These are phyloP conservation scores for Dothistroma pini DNA, from an alignment of 2,329 filamentous ascomycete genomes.

Conservation along the genomic window DNA sequence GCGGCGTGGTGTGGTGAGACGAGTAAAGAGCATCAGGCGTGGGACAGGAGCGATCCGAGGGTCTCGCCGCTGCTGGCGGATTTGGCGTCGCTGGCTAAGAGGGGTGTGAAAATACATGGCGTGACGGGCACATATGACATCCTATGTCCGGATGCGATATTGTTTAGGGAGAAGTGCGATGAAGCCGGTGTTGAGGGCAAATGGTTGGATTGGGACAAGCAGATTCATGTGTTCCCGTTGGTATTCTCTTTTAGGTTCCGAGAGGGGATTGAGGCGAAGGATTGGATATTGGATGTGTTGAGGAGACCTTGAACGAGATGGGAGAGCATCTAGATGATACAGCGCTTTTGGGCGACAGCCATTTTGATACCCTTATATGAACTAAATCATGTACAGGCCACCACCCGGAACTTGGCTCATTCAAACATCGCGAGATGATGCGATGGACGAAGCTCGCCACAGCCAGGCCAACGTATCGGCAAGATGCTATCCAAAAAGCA, in stretches of 20 bases:
- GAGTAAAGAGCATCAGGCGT: conserved; percentile 16
- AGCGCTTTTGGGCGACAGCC: background rate
- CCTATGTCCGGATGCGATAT: conserved; percentile 50
- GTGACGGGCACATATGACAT: conserved; percentile 53
- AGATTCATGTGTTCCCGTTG: conserved; percentile 60
- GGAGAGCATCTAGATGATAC: background rate
- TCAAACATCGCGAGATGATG: too few relatives aligned
- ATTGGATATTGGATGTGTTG: conserved; percentile 44
- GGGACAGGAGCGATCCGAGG: conserved; percentile 42
- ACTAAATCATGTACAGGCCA: background rate
- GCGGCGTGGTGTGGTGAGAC: conserved; percentile 40
- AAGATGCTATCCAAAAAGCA: too few relatives aligned
- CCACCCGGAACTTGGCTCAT: too few relatives aligned
- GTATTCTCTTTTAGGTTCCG: conserved; percentile 47
- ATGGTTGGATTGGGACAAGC: conserved; percentile 58
- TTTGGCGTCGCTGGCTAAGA: conserved; percentile 37
- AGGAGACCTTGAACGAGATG: conserved; percentile 12
- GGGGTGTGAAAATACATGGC: conserved; percentile 49
- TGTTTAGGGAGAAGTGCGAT: conserved; percentile 47
- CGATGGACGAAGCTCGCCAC: too few relatives aligned
- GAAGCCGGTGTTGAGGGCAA: conserved; percentile 46
- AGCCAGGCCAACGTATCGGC: too few relatives aligned
- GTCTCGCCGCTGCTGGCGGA: conserved; percentile 50
- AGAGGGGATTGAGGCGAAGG: conserved; percentile 46
- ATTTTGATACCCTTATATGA: background rate